Conservation (phyloP, 2,329 filamentous ascomycete genomes). For the Xylogone sp. region DNA sequence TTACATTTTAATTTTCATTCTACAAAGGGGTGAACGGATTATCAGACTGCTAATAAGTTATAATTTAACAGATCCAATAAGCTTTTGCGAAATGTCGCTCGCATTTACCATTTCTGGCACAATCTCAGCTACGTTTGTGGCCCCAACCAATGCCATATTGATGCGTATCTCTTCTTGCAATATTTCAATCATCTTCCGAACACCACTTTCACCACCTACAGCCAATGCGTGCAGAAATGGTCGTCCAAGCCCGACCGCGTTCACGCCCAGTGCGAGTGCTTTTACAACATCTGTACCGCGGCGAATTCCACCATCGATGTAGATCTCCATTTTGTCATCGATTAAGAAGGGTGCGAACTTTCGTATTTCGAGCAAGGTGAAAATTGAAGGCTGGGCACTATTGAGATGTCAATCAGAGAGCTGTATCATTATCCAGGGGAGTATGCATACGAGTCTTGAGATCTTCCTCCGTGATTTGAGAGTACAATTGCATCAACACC, state of each 20-base stretch:
- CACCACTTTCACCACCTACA: neutral
- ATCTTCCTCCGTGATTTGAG: slow-evolving; percentile 51
- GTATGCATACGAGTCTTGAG: slow-evolving; percentile 57
- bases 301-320: slow-evolving; percentile 57
- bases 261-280: slow-evolving; percentile 57
- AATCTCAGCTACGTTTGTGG: neutral
- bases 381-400: neutral
- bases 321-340: slow-evolving; percentile 44
- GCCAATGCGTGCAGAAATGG: slow-evolving; percentile 1
- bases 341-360: slow-evolving; percentile 9
- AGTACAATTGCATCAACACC: slow-evolving; percentile 58
- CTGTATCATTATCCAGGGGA: slow-evolving; percentile 24
- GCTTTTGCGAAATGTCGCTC: neutral
- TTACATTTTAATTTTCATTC: too few relatives aligned
- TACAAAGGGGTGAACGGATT: too few relatives aligned
- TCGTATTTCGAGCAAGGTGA: slow-evolving; percentile 4
- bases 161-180: neutral
- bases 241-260: slow-evolving; percentile 8
- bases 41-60: neutral
- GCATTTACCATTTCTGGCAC: neutral
- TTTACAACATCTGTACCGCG: slow-evolving; percentile 62
- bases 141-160: neutral
- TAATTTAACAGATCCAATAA: neutral
- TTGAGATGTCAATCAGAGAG: neutral
- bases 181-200: neutral